Percentiles rank a stretch among this genome's conserved stretches.
Conservation (phyloP, 192 early-diverging fungal genomes). For the Backusella morwellensis region DNA sequence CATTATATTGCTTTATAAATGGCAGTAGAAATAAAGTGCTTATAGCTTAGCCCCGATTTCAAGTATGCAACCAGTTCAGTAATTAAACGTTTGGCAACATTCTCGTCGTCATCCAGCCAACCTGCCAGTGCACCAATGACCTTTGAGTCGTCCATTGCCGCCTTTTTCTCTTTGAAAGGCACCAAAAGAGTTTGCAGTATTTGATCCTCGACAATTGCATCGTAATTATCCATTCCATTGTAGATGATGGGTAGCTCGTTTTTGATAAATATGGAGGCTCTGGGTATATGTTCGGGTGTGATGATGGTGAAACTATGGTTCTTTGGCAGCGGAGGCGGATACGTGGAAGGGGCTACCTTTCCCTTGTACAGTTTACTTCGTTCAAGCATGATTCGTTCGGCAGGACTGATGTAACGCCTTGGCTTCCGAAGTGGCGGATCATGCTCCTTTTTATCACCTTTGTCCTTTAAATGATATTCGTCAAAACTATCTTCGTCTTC, state of each 20-base stretch:
- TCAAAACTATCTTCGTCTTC: slow-evolving; percentile 20
- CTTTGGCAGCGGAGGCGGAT: slow-evolving; percentile 8
- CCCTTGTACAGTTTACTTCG: slow-evolving; percentile 13
- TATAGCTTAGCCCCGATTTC: not conserved
- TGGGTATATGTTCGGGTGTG: slow-evolving; percentile 19
- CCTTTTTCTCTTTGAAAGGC: not conserved
- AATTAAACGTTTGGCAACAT: slow-evolving; percentile 9
- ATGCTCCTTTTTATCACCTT: slow-evolving; percentile 2
- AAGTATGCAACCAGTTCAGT: slow-evolving; percentile 17
- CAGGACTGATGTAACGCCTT: not conserved
- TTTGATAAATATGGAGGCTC: not conserved
- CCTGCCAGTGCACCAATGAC: slow-evolving; percentile 9
- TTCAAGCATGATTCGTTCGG: slow-evolving; percentile 1
- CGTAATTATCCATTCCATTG: slow-evolving; percentile 9
- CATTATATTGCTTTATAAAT: not conserved
- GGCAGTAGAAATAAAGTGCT: not conserved
- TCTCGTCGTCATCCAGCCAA: slow-evolving; percentile 13
- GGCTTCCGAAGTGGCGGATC: not conserved
- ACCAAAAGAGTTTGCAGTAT: slow-evolving; percentile 11
- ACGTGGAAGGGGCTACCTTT: not conserved
- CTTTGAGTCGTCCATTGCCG: slow-evolving; percentile 6
- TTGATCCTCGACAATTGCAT: slow-evolving; percentile 13
- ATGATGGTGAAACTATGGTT: slow-evolving; percentile 1
- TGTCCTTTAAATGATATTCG: slow-evolving; percentile 17
- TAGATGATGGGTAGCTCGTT: not conserved